phyloP scores from a whole-genome alignment of 805 yeast species.

The Wickerhamiella siamensis region DNA sequence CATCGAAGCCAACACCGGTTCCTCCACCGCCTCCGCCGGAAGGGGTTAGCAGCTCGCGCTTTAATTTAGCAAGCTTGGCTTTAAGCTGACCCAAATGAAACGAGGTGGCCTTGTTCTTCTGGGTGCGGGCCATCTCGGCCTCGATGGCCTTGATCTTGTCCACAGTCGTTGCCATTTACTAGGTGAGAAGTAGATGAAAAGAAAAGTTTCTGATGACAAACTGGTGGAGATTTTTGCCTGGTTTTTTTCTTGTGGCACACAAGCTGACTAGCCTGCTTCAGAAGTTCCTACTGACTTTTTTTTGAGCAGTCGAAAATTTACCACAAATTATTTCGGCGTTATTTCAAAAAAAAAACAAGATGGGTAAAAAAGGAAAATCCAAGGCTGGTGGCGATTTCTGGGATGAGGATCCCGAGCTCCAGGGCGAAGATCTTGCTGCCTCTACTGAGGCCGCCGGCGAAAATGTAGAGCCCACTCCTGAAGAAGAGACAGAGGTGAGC shows the following conservation, averaged over 20 bases:
- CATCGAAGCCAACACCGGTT: conserved; percentile 90
- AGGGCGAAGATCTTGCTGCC: conserved; percentile 31
- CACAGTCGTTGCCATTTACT: conserved; percentile 48
- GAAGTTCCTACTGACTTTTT: not conserved
- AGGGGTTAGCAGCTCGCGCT: conserved; percentile 75
- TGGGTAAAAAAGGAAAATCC: conserved; percentile 52
- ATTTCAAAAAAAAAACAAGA: conserved; percentile 15
- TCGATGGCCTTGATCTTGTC: conserved; percentile 63
- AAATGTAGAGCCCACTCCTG: conserved; percentile 23
- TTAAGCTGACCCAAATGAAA: conserved; percentile 95
- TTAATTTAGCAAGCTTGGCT: conserved; percentile 88
- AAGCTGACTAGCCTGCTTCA: not conserved
- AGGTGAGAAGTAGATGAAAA: not conserved
- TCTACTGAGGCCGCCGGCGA: conserved; percentile 39
- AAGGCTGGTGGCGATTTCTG: conserved; percentile 59
- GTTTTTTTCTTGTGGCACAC: not conserved
- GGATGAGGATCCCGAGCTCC: conserved; percentile 59
- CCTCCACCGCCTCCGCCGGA: conserved; percentile 74
- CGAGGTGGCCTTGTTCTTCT: conserved; percentile 94
- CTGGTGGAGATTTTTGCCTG: not conserved
- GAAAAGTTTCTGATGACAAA: not conserved
- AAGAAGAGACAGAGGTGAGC: conserved; percentile 13
- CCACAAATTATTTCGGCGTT: not conserved
- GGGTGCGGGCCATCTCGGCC: conserved; percentile 96
- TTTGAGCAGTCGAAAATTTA: not conserved